Evolutionary conservation across 1,284 basidiomycete genomes (phyloP), one percentile per base, ranked within the genome.

Genomic region (Cutaneotrichosporon dermatis): DNA sequence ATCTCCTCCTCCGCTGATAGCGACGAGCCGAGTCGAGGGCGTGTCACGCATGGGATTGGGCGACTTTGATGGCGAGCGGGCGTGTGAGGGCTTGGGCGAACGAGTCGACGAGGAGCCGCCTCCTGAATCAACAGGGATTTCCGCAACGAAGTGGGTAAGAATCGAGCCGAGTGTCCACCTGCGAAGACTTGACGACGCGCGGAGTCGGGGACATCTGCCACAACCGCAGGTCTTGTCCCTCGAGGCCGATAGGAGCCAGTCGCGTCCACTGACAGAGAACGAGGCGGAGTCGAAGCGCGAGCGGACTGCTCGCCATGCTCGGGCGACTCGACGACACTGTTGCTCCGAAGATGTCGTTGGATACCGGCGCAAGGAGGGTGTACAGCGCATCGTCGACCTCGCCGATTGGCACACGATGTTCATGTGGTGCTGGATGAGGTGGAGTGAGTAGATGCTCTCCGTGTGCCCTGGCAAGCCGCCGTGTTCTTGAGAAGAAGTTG

Each of bases 191-290:
- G 65, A 87, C 83, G 11, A 91, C 86, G 60, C 80, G 77, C 6
- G 87, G 85, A 3, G 64, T 55, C 4, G 61, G 39, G 11, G 73
- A 73, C 10, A 92, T 75, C 76, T 89, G 84, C 90, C 90, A 93
- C 66, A 92, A 85, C 42, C 89, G 82, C 36, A 92, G 81, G 88
- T 88, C 63, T 83, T 83, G 73, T 93, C 90, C 60, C 90, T 83
- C 7, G 89, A 91, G 5, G 90, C 89, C 0, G 89, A 90, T 67
- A 92, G 88, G 4, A 92, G 63, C 77, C 77, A 79, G 57, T 76
- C 71, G 44, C 73, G 59, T 1, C 72, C 72, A 4, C 58, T 57
- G 40, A 74, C 59, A 1, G 45, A n/a, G 52, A 34, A 54, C 36
- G 49, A 44, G 15, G n/a, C 39, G 10, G 39, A 13, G 50, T 51